Percentiles rank a stretch among this genome's conserved stretches.
phyloP scores from a whole-genome alignment of 2,329 filamentous ascomycete genomes.

The Blastomyces percursus region DNA sequence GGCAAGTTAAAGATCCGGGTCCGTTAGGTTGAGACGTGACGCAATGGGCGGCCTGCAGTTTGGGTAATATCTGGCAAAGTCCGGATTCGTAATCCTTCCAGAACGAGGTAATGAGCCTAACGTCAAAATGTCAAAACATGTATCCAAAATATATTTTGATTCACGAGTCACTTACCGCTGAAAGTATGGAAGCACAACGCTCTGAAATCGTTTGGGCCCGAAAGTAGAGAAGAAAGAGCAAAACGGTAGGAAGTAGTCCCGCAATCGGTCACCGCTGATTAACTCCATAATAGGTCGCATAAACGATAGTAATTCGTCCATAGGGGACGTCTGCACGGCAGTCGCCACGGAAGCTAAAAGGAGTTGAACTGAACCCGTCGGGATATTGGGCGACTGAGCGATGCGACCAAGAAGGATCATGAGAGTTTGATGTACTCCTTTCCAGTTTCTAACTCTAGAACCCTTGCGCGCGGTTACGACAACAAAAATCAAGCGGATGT shows the following conservation, averaged over 20 bases:
- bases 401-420: conserved; percentile 41
- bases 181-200: conserved; percentile 68
- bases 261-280: conserved; percentile 55
- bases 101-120: conserved; percentile 60
- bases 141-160: conserved; percentile 10
- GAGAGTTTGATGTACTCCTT: conserved; percentile 47
- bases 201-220: conserved; percentile 61
- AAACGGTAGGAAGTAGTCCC: conserved; percentile 69
- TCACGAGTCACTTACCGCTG: conserved; percentile 48
- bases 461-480: conserved; percentile 72
- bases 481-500: conserved; percentile 42
- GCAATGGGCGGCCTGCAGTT: conserved; percentile 40
- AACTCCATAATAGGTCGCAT: conserved; percentile 54
- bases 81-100: conserved; percentile 61
- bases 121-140: conserved; percentile 13
- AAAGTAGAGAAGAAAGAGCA: conserved; percentile 71
- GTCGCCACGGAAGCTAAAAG: conserved; percentile 47
- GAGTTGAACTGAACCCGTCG: conserved; percentile 21
- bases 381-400: conserved; percentile 17
- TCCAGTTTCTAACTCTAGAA: conserved; percentile 62
- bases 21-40: conserved; percentile 42
- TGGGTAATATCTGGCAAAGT: conserved; percentile 57
- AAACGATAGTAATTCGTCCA: conserved; percentile 64
- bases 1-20: conserved; percentile 32
- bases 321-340: conserved; percentile 62